Evolutionary conservation across 257 asterid species (phyloP).

Genomic region (Solanum corneliomulleri): DNA sequence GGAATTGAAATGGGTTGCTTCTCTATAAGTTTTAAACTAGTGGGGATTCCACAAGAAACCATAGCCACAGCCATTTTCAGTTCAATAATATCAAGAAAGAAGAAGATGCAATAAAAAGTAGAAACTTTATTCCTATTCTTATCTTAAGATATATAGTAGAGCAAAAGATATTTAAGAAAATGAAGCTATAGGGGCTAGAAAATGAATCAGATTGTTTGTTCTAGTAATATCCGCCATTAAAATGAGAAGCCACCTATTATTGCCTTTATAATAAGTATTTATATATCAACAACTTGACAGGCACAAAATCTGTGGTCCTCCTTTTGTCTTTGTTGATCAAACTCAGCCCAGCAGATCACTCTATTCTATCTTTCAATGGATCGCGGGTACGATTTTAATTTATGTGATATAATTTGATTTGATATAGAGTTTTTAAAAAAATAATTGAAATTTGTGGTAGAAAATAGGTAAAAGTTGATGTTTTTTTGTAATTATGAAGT

Average conservation of each 20-base stretch:
- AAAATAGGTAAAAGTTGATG: too few species aligned
- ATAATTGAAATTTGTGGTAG: not conserved
- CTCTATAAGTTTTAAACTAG: conserved; percentile 37
- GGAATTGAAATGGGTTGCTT: conserved; percentile 37
- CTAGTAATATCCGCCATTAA: conserved; percentile 56
- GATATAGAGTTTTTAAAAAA: not conserved
- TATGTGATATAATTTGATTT: not conserved
- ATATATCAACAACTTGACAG: not conserved
- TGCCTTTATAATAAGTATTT: not conserved
- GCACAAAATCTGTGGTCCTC: not conserved
- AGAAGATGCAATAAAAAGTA: not conserved
- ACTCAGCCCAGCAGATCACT: not conserved
- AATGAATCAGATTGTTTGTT: conserved; percentile 6
- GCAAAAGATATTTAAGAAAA: not conserved
- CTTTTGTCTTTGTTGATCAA: not conserved
- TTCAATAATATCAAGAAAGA: not conserved
- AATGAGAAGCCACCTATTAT: conserved; percentile 1
- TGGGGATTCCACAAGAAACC: conserved; percentile 53
- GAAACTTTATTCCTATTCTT: not conserved
- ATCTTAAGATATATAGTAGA: not conserved
- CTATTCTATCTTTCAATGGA: not conserved
- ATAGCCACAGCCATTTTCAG: conserved; percentile 67
- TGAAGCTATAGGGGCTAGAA: conserved; percentile 15
- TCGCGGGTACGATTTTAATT: too few species aligned
- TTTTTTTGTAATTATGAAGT: too few species aligned